Evolutionary conservation across 106 monocot species (phyloP), one percentile per base, ranked within the genome.

Genomic region (Iris macrosiphon): DNA sequence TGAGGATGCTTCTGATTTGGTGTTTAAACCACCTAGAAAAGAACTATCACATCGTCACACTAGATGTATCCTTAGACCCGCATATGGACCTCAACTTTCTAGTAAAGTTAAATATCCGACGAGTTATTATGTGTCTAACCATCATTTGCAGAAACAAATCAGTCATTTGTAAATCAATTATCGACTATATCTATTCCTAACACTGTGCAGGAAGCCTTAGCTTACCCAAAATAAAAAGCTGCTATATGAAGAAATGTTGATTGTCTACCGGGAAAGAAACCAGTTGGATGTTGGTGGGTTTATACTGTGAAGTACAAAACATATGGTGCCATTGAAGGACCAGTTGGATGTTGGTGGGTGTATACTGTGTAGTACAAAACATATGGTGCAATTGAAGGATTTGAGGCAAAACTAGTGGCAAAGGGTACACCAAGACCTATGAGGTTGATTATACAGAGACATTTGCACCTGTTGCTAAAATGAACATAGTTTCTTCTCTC

Each of bases 401-500:
- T 34, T 34, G 9, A 34, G 9, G 9, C 9, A 34, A 34, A 9
- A 34, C 9, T 34, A 9, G 33, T 34, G 33, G 33, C 33, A 34
- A 34, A 34, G 4, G 33, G 33, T 34, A 34, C 33, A 34, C 33
- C 33, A 4, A 34, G n/a, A 34, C 33, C 9, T 49, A 49, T 58
- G 58, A 25, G 15, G 41, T 58, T 15, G 40, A 59, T 59, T 59
- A 44, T 59, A 59, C 59, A 42, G 25, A 59, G 10, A 49, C 41
- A 43, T 59, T 59, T 59, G 43, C 59, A 43, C 59, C 0, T 28
- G 17, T 41, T 40, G 40, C 59, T 59, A 43, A 59, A 59, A 34
- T 4, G 9, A 34, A 34, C 4, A 34, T 34, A 34, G 9, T 34
- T n/a, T n/a, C n/a, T n/a, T n/a, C n/a, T n/a, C n/a, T n/a, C n/a